phyloP scores from a whole-genome alignment of 2,329 filamentous ascomycete genomes.

The Polytolypa hystricis region DNA sequence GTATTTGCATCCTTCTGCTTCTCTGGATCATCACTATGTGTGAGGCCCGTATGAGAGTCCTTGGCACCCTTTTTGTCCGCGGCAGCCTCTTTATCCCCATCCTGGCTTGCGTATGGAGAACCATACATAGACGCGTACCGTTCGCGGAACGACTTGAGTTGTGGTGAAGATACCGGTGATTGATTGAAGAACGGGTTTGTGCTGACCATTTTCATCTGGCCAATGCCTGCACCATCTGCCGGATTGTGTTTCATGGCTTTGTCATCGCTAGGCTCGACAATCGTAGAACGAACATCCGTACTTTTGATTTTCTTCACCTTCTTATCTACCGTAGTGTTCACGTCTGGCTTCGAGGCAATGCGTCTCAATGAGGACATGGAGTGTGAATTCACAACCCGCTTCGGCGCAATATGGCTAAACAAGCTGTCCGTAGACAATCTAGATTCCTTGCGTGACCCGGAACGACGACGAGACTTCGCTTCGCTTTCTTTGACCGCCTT shows the following conservation, averaged over 20 bases:
- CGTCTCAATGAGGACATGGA: slow-evolving; percentile 1
- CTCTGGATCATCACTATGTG: neutral
- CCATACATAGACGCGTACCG: slow-evolving; percentile 1
- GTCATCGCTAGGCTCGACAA: neutral
- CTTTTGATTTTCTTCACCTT: slow-evolving; percentile 4
- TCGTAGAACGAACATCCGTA: slow-evolving; percentile 1
- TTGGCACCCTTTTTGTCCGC: neutral
- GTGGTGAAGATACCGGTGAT: neutral
- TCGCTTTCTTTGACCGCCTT: neutral
- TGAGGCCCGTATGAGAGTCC: neutral
- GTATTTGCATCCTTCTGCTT: neutral
- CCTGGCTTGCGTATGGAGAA: neutral
- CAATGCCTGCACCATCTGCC: neutral
- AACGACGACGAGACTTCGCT: slow-evolving; percentile 1
- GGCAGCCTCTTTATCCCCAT: neutral
- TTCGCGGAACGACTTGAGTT: neutral
- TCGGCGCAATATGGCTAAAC: slow-evolving; percentile 8
- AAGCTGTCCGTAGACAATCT: slow-evolving; percentile 12
- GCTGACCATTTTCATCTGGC: neutral
- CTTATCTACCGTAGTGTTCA: neutral
- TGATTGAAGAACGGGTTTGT: slow-evolving; percentile 4
- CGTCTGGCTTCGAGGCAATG: neutral
- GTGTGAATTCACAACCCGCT: slow-evolving; percentile 6
- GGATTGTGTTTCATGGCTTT: neutral
- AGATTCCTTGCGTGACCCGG: slow-evolving; percentile 7